phyloP scores from a whole-genome alignment of 495 filamentous ascomycete species.

The Cetradonia linearis region DNA sequence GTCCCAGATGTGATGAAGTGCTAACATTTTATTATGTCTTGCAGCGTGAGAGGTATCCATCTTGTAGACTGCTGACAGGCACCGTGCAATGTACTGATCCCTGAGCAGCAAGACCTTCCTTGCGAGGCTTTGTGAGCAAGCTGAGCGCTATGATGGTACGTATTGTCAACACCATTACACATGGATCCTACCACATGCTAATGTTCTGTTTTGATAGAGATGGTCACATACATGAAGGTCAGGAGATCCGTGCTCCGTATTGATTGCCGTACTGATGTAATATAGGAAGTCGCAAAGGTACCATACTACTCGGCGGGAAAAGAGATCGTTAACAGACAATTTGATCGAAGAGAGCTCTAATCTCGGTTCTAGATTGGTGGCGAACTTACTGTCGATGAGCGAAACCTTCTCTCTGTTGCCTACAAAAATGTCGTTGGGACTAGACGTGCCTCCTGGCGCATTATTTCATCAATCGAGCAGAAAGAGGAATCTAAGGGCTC shows the following conservation, averaged over 20 bases:
- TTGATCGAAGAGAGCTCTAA: slow-evolving; percentile 11
- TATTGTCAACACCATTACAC: background rate
- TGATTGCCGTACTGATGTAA: slow-evolving; percentile 30
- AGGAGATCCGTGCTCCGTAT: slow-evolving; percentile 27
- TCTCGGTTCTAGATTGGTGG: slow-evolving; percentile 61
- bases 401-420: slow-evolving; percentile 95
- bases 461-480: slow-evolving; percentile 99
- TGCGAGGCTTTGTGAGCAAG: slow-evolving; percentile 99
- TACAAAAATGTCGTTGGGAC: slow-evolving; percentile 99
- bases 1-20: slow-evolving; percentile 25
- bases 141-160: slow-evolving; percentile 98
- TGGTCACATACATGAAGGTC: slow-evolving; percentile 99
- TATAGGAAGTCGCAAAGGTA: slow-evolving; percentile 73
- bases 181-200: slow-evolving; percentile 5
- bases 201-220: slow-evolving; percentile 48
- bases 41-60: slow-evolving; percentile 76
- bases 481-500: slow-evolving; percentile 99
- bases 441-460: slow-evolving; percentile 97
- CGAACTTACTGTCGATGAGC: slow-evolving; percentile 94
- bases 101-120: slow-evolving; percentile 96
- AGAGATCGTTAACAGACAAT: background rate
- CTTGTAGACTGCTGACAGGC: slow-evolving; percentile 22
- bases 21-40: slow-evolving; percentile 27
- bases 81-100: slow-evolving; percentile 31
- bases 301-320: slow-evolving; percentile 21